phyloP scores from a whole-genome alignment of 2,329 filamentous ascomycete species.

The Penicillium concentricum region DNA sequence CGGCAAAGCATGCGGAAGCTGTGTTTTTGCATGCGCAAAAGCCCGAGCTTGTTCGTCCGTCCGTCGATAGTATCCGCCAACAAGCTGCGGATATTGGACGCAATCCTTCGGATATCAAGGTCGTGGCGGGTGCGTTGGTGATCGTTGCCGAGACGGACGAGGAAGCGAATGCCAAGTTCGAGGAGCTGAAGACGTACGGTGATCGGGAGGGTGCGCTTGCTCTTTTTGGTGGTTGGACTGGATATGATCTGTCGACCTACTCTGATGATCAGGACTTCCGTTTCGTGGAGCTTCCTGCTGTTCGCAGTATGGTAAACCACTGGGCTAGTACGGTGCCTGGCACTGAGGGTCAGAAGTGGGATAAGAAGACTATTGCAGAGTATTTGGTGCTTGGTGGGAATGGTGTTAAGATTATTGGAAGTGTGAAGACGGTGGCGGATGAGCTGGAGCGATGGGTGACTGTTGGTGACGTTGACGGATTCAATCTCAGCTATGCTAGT shows the following conservation, averaged over 20 bases:
- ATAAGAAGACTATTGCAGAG: conserved; percentile 37
- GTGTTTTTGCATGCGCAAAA: conserved; percentile 50
- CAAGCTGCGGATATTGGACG: conserved; percentile 42
- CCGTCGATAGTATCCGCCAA: conserved; percentile 44
- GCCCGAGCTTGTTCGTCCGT: conserved; percentile 41
- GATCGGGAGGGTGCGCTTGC: conserved; percentile 47
- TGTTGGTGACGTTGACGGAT: conserved; percentile 37
- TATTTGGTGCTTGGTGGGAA: conserved; percentile 37
- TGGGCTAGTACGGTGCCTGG: conserved; percentile 47
- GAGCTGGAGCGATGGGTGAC: conserved; percentile 39
- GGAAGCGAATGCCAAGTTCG: conserved; percentile 44
- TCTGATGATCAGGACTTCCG: conserved; percentile 48
- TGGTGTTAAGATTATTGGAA: conserved; percentile 38
- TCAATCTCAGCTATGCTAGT: conserved; percentile 37
- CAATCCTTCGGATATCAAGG: conserved; percentile 42
- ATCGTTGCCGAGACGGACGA: conserved; percentile 48
- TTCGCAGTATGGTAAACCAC: conserved; percentile 46
- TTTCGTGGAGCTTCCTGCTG: conserved; percentile 42
- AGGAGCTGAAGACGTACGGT: conserved; percentile 44
- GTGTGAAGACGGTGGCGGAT: conserved; percentile 38
- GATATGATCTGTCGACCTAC: conserved; percentile 45
- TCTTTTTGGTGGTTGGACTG: conserved; percentile 50
- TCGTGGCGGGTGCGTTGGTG: conserved; percentile 46
- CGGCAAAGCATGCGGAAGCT: conserved; percentile 45
- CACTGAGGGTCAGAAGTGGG: conserved; percentile 40